phyloP scores from a whole-genome alignment of 768 basidiomycete species.

The Tubosaeta brunneosetosa region DNA sequence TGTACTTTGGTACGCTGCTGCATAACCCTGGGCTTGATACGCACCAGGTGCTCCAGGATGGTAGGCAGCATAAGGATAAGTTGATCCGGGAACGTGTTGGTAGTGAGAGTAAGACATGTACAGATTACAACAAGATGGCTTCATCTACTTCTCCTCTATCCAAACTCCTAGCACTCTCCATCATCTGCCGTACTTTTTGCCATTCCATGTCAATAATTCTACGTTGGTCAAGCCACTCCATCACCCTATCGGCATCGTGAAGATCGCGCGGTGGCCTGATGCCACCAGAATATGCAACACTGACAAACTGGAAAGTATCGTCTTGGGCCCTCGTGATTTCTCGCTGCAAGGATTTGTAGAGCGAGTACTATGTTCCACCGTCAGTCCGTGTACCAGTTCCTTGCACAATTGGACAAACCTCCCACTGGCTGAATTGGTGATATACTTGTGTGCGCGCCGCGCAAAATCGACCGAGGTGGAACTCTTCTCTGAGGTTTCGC shows the following conservation, averaged over 20 bases:
- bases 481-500: slow-evolving; percentile 31
- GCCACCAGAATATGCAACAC: slow-evolving; percentile 52
- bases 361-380: slow-evolving; percentile 46
- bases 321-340: slow-evolving; percentile 57
- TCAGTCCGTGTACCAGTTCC: not conserved
- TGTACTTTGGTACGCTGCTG: slow-evolving; percentile 38
- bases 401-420: slow-evolving; percentile 44
- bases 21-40: slow-evolving; percentile 49
- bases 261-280: slow-evolving; percentile 61
- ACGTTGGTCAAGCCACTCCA: slow-evolving; percentile 76
- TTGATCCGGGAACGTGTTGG: slow-evolving; percentile 40
- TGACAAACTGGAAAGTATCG: slow-evolving; percentile 46
- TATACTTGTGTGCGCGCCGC: slow-evolving; percentile 62
- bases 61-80: slow-evolving; percentile 65
- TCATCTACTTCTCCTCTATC: slow-evolving; percentile 47
- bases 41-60: slow-evolving; percentile 42
- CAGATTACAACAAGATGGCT: not conserved
- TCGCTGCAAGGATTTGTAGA: slow-evolving; percentile 54
- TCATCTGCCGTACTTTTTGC: slow-evolving; percentile 65
- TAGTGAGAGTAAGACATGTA: slow-evolving; percentile 35
- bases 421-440: slow-evolving; percentile 78
- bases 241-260: slow-evolving; percentile 69
- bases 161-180: slow-evolving; percentile 66
- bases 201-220: slow-evolving; percentile 65
- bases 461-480: slow-evolving; percentile 77